These are phyloP conservation scores for Coemansia reversa DNA, from an alignment of 192 early-diverging fungal species.

Conservation along the genomic window DNA sequence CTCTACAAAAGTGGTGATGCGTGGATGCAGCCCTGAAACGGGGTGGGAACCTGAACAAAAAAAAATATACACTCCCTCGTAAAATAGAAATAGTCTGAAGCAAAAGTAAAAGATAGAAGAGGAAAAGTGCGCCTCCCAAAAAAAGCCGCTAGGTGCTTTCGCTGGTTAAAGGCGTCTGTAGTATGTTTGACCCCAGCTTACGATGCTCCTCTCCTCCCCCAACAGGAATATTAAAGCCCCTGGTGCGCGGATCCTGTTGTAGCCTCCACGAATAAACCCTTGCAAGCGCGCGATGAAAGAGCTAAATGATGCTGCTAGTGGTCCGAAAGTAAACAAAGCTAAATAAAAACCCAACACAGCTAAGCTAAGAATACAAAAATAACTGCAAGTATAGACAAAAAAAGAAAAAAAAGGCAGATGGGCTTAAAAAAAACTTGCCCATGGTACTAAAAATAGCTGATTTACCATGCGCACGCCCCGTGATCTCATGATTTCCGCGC, in stretches of 20 bases:
- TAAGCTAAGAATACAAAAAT: constrained; percentile 1
- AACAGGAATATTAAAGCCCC: background rate
- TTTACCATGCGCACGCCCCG: background rate
- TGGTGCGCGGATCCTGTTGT: background rate
- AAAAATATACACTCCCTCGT: constrained; percentile 10
- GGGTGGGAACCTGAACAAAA: constrained; percentile 6
- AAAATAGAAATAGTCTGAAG: constrained; percentile 7
- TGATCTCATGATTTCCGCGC: background rate
- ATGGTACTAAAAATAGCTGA: constrained; percentile 5
- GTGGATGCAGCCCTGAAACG: constrained; percentile 3
- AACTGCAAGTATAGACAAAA: constrained; percentile 7
- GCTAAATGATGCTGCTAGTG: background rate
- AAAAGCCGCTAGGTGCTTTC: constrained; percentile 4
- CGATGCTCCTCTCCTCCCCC: background rate
- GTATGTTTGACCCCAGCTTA: background rate
- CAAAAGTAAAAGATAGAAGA: constrained; percentile 6
- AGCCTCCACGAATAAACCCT: background rate
- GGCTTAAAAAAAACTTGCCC: background rate
- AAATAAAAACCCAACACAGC: background rate
- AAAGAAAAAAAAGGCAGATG: constrained; percentile 6
- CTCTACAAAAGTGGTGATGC: background rate
- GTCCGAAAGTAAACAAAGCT: background rate
- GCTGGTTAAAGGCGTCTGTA: background rate
- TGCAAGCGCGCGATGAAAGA: background rate
- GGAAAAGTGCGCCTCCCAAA: constrained; percentile 21